A percentile compares a stretch with the other conserved stretches of the same genome.
Conservation (phyloP, 208 protist species). For the Leptomonas pyrrhocoris region DNA sequence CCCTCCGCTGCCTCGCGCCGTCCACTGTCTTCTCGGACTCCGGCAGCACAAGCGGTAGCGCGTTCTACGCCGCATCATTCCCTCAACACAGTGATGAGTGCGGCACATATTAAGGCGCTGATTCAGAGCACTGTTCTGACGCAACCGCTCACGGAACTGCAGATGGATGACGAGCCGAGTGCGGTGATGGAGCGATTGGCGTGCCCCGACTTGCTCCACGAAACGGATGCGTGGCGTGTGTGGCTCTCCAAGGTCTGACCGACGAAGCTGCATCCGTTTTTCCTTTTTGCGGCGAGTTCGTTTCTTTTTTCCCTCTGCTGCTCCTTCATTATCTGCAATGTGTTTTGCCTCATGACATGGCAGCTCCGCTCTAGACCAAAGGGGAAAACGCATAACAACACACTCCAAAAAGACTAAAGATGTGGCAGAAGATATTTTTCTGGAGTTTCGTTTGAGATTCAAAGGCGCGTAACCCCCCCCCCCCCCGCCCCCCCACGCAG, state of each 20-base stretch:
- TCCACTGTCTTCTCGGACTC: not conserved
- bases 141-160: conserved; percentile 50
- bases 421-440: too few species aligned
- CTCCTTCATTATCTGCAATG: too few species aligned
- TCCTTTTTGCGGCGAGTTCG: not conserved
- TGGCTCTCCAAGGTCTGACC: conserved; percentile 64
- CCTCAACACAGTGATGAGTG: conserved; percentile 38
- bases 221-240: conserved; percentile 66
- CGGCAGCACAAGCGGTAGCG: not conserved
- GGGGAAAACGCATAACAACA: too few species aligned
- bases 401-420: too few species aligned
- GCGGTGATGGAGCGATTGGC: conserved; percentile 47
- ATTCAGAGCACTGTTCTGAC: conserved; percentile 50
- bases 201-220: conserved; percentile 65
- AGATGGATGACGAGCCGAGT: conserved; percentile 56
- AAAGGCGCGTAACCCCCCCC: too few species aligned
- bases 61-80: not conserved
- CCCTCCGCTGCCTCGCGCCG: not conserved
- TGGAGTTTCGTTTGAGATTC: too few species aligned
- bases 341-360: too few species aligned
- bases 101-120: conserved; percentile 53
- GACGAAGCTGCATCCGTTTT: not conserved
- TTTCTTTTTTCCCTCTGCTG: not conserved
- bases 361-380: too few species aligned
- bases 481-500: too few species aligned